Base-by-base conservation (phyloP, 306 rosid species). In the Mucuna pruriens region DNA sequence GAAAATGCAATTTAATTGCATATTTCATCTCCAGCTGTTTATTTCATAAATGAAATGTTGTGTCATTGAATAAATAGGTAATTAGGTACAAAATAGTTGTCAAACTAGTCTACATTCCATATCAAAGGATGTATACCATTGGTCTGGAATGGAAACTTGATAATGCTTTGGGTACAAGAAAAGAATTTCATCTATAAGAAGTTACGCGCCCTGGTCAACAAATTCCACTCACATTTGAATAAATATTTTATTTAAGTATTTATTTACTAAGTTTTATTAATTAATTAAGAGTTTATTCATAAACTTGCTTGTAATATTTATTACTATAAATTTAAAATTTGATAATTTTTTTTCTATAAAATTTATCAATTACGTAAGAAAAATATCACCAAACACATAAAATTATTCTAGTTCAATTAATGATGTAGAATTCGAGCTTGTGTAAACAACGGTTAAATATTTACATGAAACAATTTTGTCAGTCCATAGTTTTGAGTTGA, bases 141-240 rank as follows among this genome's bases (percentile, higher is more conserved):
- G 46, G 49, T 51, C 33, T 12, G 16, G 42, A 68, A 54, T 42
- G 71, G 34, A 79, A 69, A 19, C 22, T 33, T 20, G 20, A n/a
- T n/a, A 4, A 61, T 62, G 61, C 79, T 63, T 78, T 40, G 33
- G 54, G n/a, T 69, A 48, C 60, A 82, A 66, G 85, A 33, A 75
- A 82, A 57, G 42, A 67, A 75, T 75, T 68, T 40, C 74, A 7
- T 38, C 36, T 42, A 22, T 7, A 5, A 29, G 3, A 46, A 25
- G 61, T 2, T 26, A 16, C 0, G 40, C 4, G 17, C 51, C 39
- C 19, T 39, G 0, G 17, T 39, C 52, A 19, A 0, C 34, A 19
- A 40, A 9, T 36, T 17, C 16, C 71, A 65, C 31, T 63, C 9
- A 4, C 29, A 10, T 0, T 38, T 2, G 7, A 60, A 60, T 13